Conservation (phyloP, 108 stramenopile genomes). For the Nitzschia sp. region DNA sequence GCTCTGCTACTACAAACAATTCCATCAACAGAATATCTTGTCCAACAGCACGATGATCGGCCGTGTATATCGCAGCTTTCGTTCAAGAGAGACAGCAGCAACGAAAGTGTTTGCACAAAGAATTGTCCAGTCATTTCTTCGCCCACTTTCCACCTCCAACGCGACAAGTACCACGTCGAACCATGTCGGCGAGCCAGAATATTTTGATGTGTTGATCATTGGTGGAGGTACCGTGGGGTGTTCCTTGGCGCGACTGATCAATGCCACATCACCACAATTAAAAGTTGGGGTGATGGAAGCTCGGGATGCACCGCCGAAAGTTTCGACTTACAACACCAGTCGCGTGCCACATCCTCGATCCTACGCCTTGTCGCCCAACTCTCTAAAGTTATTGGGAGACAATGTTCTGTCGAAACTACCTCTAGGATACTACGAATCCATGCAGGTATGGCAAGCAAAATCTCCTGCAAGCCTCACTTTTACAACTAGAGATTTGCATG, state of each 20-base stretch:
- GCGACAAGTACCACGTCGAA: neutral
- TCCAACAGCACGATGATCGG: too few relatives aligned
- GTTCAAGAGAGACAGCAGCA: too few relatives aligned
- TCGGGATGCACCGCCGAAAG: conserved; percentile 41
- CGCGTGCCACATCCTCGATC: conserved; percentile 75
- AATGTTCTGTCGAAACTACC: conserved; percentile 34
- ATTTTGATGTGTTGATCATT: conserved; percentile 67
- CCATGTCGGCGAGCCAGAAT: neutral
- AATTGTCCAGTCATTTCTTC: too few relatives aligned
- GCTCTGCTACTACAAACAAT: too few relatives aligned
- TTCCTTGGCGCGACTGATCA: conserved; percentile 56
- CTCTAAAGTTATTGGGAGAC: conserved; percentile 58
- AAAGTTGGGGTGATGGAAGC: conserved; percentile 45
- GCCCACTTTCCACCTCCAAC: neutral
- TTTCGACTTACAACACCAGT: conserved; percentile 15
- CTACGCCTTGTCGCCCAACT: conserved; percentile 80
- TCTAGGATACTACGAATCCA: conserved; percentile 69
- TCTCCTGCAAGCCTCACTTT: conserved; percentile 76
- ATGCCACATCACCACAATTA: conserved; percentile 35
- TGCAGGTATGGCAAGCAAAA: conserved; percentile 89
- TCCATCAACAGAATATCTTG: too few relatives aligned
- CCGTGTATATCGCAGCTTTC: too few relatives aligned
- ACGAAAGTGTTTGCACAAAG: too few relatives aligned
- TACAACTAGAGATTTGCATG: conserved; percentile 56
- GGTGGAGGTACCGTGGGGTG: conserved; percentile 83